Evolutionary conservation across 768 basidiomycete species (phyloP).

Genomic region (Tulasnella sp.): DNA sequence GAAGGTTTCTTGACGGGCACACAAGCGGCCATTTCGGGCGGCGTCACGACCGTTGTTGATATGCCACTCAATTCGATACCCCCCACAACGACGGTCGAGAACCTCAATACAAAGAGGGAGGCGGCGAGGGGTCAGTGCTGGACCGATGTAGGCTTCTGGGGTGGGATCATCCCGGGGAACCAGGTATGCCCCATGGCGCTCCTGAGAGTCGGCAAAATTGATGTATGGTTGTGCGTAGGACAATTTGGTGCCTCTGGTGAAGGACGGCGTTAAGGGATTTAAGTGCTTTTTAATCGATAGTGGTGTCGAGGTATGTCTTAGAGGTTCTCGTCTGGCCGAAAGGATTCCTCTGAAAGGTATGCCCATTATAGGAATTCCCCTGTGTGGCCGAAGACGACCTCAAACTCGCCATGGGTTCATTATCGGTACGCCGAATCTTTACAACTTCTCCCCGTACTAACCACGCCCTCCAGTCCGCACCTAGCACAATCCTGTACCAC

Average conservation of each 20-base stretch:
- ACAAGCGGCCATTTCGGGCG: slow-evolving; percentile 78
- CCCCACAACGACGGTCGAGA: slow-evolving; percentile 74
- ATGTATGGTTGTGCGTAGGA: slow-evolving; percentile 30
- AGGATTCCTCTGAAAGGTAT: not conserved
- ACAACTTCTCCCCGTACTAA: not conserved
- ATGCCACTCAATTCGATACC: slow-evolving; percentile 99
- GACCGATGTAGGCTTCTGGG: slow-evolving; percentile 86
- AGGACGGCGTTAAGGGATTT: slow-evolving; percentile 83
- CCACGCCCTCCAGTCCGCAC: slow-evolving; percentile 28
- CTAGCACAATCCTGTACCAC: slow-evolving; percentile 77
- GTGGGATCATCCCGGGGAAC: slow-evolving; percentile 88
- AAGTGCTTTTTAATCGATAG: slow-evolving; percentile 96
- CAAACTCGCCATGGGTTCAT: slow-evolving; percentile 50
- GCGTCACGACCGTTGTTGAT: slow-evolving; percentile 90
- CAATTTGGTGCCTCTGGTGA: slow-evolving; percentile 61
- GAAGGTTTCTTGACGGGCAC: slow-evolving; percentile 93
- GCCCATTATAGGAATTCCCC: slow-evolving; percentile 67
- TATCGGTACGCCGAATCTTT: slow-evolving; percentile 43
- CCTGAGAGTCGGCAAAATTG: not conserved
- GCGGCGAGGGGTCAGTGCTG: slow-evolving; percentile 64
- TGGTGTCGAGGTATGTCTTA: slow-evolving; percentile 65
- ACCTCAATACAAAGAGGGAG: slow-evolving; percentile 56
- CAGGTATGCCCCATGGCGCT: slow-evolving; percentile 36
- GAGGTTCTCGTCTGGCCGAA: not conserved
- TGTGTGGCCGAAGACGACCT: slow-evolving; percentile 64